A percentile compares a stretch with the other conserved stretches of the same genome.
phyloP scores from a whole-genome alignment of 176 grass and related monocot genomes.

The Oryza officinalis region DNA sequence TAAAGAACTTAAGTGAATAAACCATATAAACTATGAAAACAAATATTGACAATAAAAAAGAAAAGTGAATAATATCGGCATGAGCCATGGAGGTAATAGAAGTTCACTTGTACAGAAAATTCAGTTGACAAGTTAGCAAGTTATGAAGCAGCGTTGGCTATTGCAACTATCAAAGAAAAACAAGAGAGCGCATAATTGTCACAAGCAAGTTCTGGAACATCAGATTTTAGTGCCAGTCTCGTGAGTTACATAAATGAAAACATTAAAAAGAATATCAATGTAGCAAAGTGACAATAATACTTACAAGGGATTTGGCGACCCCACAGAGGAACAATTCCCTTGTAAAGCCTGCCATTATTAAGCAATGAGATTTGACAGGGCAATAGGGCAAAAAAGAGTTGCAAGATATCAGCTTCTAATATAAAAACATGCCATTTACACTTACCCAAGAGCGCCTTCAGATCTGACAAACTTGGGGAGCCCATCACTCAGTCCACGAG shows the following conservation, averaged over 20 bases:
- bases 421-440: neutral
- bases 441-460: conserved; percentile 80
- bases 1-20: neutral
- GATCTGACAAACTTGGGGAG: conserved; percentile 86
- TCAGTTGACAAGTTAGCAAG: neutral
- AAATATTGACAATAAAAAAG: neutral
- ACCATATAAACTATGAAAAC: neutral
- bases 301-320: conserved; percentile 93
- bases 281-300: conserved; percentile 7
- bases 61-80: neutral
- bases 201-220: neutral
- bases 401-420: neutral
- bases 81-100: neutral
- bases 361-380: neutral
- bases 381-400: neutral
- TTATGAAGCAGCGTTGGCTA: neutral
- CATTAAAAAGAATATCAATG: neutral
- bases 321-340: conserved; percentile 90
- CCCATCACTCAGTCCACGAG: conserved; percentile 89
- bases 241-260: neutral
- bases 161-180: neutral
- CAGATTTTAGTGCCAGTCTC: neutral
- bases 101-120: neutral
- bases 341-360: conserved; percentile 68
- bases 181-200: neutral